These are phyloP conservation scores for Rubia yunnanensis DNA, from an alignment of 257 asterid genomes.

Conservation along the genomic window DNA sequence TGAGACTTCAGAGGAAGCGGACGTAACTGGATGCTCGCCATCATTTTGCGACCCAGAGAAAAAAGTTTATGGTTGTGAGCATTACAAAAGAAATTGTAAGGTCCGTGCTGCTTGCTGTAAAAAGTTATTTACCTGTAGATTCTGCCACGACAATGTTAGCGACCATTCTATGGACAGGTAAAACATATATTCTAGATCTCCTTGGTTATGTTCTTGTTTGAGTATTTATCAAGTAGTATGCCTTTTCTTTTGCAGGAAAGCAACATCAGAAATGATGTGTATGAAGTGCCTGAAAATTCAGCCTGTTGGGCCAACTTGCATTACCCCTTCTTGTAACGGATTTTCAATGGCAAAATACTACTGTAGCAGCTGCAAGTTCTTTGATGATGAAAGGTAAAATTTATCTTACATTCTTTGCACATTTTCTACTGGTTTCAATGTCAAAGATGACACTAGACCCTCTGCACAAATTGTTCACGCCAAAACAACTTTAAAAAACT, in stretches of 20 bases:
- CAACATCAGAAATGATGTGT: conserved; percentile 95
- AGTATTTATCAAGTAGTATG: conserved; percentile 7
- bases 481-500: neutral
- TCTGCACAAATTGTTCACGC: neutral
- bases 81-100: conserved; percentile 95
- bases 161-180: conserved; percentile 99
- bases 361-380: conserved; percentile 92
- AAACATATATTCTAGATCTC: conserved; percentile 2
- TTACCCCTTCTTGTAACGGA: conserved; percentile 64
- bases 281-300: conserved; percentile 87
- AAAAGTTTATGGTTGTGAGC: conserved; percentile 77
- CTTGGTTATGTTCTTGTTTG: neutral
- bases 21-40: conserved; percentile 58
- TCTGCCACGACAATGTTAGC: conserved; percentile 95
- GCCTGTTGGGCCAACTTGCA: conserved; percentile 80
- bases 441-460: neutral
- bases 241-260: conserved; percentile 52
- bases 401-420: conserved; percentile 4
- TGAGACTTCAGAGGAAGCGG: conserved; percentile 41
- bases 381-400: conserved; percentile 88
- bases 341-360: conserved; percentile 86
- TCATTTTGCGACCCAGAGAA: conserved; percentile 78
- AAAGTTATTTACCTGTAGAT: conserved; percentile 77
- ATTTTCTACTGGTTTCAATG: neutral
- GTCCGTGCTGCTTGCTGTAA: conserved; percentile 97